Evolutionary conservation across 1,284 basidiomycete genomes (phyloP), one percentile per base, ranked within the genome.

Genomic region (Melampsora larici-populina): DNA sequence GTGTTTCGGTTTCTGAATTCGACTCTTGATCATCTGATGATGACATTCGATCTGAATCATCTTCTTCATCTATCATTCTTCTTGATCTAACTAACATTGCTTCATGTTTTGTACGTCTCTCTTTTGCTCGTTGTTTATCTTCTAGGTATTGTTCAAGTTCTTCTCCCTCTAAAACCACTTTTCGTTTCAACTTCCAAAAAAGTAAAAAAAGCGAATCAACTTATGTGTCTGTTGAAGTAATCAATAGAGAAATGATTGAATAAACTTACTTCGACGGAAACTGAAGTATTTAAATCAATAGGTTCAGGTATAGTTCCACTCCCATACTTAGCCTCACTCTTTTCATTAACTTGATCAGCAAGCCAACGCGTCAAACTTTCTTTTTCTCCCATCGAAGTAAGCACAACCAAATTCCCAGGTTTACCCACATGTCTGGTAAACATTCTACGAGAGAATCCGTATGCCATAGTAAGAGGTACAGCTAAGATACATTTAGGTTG

Each of bases 401-500:
- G 87, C 5, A 97, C 86, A 33, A 97, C 87, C 55, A 94, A 90
- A 80, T 97, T 97, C 78, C 90, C 90, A 0, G 91, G 88, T 13
- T 89, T 87, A 8, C 88, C 87, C 2, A 92, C 93, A 84, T 97
- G 93, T 63, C 92, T 89, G 13, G 90, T 87, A 82, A 99, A 96
- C 2, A 99, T 84, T 46, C 88, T 86, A 29, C 96, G 88, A 0
- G 95, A 96, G 9, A 92, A 91, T 0, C 97, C 96, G 82, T 98
- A 92, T 0, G 94, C 96, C 79, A 99, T 87, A 0, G 92, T 92
- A 0, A 92, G 90, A 0, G 97, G 96, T 26, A 96, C 91, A 0
- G 96, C 93, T 6, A 99, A 87, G 72, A 99, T 93, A 49, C 97
- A 88, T 83, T 97, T 98, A 0, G 96, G 93, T 78, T 92, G 89